phyloP scores from a whole-genome alignment of 2,329 filamentous ascomycete genomes.

The Massarina eburnea region DNA sequence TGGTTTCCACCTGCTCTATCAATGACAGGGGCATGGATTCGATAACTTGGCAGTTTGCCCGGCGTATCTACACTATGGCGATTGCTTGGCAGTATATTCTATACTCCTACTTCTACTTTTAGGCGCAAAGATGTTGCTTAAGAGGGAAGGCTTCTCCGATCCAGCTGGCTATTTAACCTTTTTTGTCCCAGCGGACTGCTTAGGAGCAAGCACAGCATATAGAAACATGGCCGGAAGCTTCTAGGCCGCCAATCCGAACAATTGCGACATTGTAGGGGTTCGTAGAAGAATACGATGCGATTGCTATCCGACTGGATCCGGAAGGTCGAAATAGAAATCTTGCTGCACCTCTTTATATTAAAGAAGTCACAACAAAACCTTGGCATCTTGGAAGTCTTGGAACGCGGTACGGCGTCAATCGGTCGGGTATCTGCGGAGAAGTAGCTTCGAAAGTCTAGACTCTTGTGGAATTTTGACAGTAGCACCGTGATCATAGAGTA shows the following conservation, averaged over 20 bases:
- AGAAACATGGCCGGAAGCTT: neutral
- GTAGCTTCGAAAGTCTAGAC: neutral
- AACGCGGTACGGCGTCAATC: neutral
- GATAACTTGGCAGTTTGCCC: neutral
- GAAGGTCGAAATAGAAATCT: constrained; percentile 1
- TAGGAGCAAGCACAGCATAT: no score
- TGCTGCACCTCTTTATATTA: constrained; percentile 4
- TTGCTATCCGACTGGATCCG: constrained; percentile 2
- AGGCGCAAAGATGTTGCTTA: neutral
- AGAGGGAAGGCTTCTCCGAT: neutral
- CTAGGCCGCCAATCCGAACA: neutral
- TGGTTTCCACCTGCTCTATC: constrained; percentile 1
- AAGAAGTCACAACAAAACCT: neutral
- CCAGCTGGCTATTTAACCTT: neutral
- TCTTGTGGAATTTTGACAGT: neutral
- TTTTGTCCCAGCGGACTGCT: no score
- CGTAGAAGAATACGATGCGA: neutral
- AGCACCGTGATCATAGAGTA: neutral
- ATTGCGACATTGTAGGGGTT: neutral
- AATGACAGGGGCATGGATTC: neutral
- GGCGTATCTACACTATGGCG: neutral
- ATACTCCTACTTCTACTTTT: neutral
- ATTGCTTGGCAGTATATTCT: neutral
- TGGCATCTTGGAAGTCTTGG: constrained; percentile 2
- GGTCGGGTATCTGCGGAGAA: neutral